phyloP scores from a whole-genome alignment of 2,329 filamentous ascomycete species.

The Arthrobotrys conoides region DNA sequence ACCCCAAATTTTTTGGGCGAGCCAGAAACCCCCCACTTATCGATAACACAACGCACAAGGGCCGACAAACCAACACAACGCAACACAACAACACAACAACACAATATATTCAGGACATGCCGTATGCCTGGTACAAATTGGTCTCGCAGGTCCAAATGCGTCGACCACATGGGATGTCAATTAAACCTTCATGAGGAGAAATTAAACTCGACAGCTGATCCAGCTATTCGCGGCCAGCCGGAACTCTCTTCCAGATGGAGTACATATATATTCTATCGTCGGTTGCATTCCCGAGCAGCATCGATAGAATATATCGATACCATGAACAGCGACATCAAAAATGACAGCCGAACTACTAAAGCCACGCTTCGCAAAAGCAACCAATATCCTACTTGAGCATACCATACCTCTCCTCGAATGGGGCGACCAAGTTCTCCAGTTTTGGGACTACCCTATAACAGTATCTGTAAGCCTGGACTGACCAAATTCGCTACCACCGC shows the following conservation, averaged over 20 bases:
- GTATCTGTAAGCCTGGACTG: conserved; percentile 25
- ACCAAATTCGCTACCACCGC: conserved; percentile 6
- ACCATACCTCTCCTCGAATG: conserved; percentile 41
- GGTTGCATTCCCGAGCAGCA: neutral
- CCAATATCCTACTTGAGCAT: conserved; percentile 46
- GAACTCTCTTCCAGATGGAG: neutral
- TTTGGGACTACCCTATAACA: conserved; percentile 38
- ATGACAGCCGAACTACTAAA: conserved; percentile 26
- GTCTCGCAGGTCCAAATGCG: too few species aligned
- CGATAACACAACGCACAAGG: conserved; percentile 37
- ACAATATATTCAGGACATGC: too few species aligned
- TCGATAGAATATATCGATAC: too few species aligned
- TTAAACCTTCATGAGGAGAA: conserved; percentile 25
- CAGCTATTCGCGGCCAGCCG: neutral
- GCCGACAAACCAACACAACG: conserved; percentile 17
- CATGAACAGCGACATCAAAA: conserved; percentile 9
- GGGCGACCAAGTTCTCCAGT: conserved; percentile 51
- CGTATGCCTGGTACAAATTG: too few species aligned
- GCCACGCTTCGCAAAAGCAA: conserved; percentile 40
- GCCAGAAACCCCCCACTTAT: conserved; percentile 33
- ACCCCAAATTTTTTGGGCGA: conserved; percentile 52
- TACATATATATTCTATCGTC: conserved; percentile 6
- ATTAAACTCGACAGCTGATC: conserved; percentile 35
- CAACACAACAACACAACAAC: conserved; percentile 38
- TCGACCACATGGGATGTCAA: neutral